Evolutionary conservation across 495 filamentous ascomycete species (phyloP).

Genomic region (Penicilliopsis zonata): DNA sequence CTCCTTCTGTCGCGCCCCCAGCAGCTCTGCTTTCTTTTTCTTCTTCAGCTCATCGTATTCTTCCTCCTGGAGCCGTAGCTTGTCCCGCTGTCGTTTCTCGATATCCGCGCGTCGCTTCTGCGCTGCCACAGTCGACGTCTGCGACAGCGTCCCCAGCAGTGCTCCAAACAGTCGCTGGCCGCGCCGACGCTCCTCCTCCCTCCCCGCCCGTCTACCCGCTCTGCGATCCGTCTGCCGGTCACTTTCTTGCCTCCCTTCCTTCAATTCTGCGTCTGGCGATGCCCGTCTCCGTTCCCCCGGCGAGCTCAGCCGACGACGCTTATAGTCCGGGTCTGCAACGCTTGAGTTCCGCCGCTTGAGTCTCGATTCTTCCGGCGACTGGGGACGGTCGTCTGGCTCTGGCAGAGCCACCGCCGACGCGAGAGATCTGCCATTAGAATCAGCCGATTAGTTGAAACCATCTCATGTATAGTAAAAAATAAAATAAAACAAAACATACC

Average conservation of each 20-base stretch:
- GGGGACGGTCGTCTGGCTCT: slow-evolving; percentile 23
- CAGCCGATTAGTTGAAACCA: not conserved
- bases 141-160: slow-evolving; percentile 75
- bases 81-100: slow-evolving; percentile 79
- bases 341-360: slow-evolving; percentile 49
- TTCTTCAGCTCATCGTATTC: slow-evolving; percentile 58
- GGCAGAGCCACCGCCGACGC: slow-evolving; percentile 57
- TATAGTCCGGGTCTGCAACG: slow-evolving; percentile 37
- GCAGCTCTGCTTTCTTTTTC: slow-evolving; percentile 49
- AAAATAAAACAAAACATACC: slow-evolving; percentile 8
- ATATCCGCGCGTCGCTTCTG: slow-evolving; percentile 78
- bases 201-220: slow-evolving; percentile 31
- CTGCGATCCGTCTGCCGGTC: slow-evolving; percentile 25
- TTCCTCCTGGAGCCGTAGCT: slow-evolving; percentile 60
- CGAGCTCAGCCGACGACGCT: slow-evolving; percentile 40
- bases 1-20: slow-evolving; percentile 47
- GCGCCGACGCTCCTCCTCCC: slow-evolving; percentile 70
- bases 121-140: slow-evolving; percentile 53
- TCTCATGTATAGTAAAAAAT: slow-evolving; percentile 6
- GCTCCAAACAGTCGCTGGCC: slow-evolving; percentile 85
- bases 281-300: slow-evolving; percentile 6
- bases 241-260: slow-evolving; percentile 3
- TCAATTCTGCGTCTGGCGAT: slow-evolving; percentile 7
- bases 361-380: slow-evolving; percentile 19
- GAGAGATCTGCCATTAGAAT: slow-evolving; percentile 22